Evolutionary conservation across 1,284 basidiomycete genomes (phyloP), one percentile per base, ranked within the genome.

Genomic region (Gymnopus androsaceus): DNA sequence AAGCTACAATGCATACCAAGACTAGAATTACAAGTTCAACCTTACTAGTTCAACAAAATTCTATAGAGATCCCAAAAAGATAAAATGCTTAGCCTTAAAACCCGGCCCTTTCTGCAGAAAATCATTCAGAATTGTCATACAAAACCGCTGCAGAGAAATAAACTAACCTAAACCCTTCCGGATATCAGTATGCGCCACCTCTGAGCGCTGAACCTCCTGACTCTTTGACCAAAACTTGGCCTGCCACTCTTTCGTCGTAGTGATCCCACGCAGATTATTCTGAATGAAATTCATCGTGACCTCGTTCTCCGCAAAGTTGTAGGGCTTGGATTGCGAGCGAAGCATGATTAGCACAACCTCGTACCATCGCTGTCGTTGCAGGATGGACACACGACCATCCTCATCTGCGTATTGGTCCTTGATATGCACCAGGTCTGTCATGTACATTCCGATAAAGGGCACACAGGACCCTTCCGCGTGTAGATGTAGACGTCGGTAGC

Each of bases 401-500:
- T 80, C 76, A 51, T 79, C 74, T 56, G 58, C 59, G 62, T 76
- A 80, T 62, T 81, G 77, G 61, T 83, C 81, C 57, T 78, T 71
- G 58, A 82, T 78, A 62, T 82, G 81, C 31, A 78, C 71, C 59
- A 89, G 74, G 58, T 84, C 83, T 28, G 80, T 80, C 46, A 90
- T 72, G 68, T 81, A 86, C 75, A 81, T 81, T 40, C 75, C 77
- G 45, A 89, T 74, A 66, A 85, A 85, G 2, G 87, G 88, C 14
- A 90, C 77, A 63, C 85, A 87, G 3, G 85, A 77, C 2, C 79
- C 81, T n/a, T 83, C 78, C 17, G 77, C 76, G 8, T 74, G 66
- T 41, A 75, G 69, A 54, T 86, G 74, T 33, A 82, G 69, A 19
- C 66, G 64, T 19, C 85, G 81, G 61, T 86, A 84, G 5, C 76